Conservation (phyloP, 768 basidiomycete genomes). For the Leccinum disarticulatum region DNA sequence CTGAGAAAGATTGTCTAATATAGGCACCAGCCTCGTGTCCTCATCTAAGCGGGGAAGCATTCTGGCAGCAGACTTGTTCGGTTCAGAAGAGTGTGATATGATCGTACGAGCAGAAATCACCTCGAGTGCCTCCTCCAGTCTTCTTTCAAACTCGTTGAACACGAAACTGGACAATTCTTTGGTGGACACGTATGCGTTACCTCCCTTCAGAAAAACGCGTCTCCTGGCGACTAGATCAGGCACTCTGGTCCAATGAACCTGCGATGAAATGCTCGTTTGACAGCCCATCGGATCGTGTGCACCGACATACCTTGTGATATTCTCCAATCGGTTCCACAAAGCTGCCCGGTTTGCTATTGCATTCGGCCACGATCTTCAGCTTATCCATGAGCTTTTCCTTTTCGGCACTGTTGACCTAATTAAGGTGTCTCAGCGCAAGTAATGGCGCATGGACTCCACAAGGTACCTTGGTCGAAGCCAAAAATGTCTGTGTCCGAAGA, state of each 20-base stretch:
- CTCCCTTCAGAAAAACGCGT: constrained; percentile 71
- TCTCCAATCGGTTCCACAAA: neutral
- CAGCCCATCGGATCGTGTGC: neutral
- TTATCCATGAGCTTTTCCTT: constrained; percentile 46
- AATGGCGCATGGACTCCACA: neutral
- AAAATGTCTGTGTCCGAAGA: constrained; percentile 58
- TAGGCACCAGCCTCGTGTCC: constrained; percentile 85
- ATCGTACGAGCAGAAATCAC: constrained; percentile 40
- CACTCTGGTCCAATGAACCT: constrained; percentile 97
- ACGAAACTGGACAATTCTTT: constrained; percentile 81
- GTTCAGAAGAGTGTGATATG: constrained; percentile 10
- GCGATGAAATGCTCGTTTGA: neutral
- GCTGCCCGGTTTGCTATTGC: constrained; percentile 4
- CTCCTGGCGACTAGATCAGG: constrained; percentile 87
- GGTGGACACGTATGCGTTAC: constrained; percentile 87
- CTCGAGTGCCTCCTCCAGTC: constrained; percentile 73
- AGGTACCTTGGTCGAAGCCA: constrained; percentile 59
- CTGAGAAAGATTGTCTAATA: constrained; percentile 88
- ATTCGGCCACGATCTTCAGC: constrained; percentile 39
- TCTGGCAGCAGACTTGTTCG: constrained; percentile 72
- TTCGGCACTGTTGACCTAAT: constrained; percentile 61
- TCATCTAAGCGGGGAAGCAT: constrained; percentile 90
- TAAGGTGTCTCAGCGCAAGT: constrained; percentile 2
- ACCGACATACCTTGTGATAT: constrained; percentile 70
- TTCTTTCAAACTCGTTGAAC: constrained; percentile 78